A percentile compares a stretch with the other conserved stretches of the same genome.
phyloP scores from a whole-genome alignment of 352 stramenopile species.

The Globisporangium camurandrum region DNA sequence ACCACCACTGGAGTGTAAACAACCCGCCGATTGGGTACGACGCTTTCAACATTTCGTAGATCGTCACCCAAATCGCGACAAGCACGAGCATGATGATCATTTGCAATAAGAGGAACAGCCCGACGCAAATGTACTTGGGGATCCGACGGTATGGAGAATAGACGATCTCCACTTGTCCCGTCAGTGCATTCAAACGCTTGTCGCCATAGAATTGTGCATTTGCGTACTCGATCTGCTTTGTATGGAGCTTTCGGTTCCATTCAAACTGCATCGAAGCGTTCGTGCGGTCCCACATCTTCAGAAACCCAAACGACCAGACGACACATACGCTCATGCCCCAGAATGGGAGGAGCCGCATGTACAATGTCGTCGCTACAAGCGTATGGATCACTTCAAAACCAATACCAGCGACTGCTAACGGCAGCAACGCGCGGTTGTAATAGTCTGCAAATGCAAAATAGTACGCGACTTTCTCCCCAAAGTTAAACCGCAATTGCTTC shows the following conservation, averaged over 20 bases:
- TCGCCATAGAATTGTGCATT: slow-evolving; percentile 75
- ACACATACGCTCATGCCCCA: slow-evolving; percentile 77
- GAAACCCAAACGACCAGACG: slow-evolving; percentile 73
- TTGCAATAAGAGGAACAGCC: slow-evolving; percentile 78
- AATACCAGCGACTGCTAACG: slow-evolving; percentile 58
- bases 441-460: slow-evolving; percentile 85
- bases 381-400: slow-evolving; percentile 46
- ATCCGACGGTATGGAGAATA: slow-evolving; percentile 65
- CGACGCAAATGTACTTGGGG: slow-evolving; percentile 68
- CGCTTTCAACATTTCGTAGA: slow-evolving; percentile 85
- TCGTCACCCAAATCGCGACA: slow-evolving; percentile 81
- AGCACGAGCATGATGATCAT: slow-evolving; percentile 83
- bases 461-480: slow-evolving; percentile 83
- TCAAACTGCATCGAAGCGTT: slow-evolving; percentile 77
- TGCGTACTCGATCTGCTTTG: slow-evolving; percentile 81
- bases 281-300: slow-evolving; percentile 78
- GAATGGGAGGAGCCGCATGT: slow-evolving; percentile 78
- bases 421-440: slow-evolving; percentile 73
- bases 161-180: slow-evolving; percentile 52
- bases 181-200: slow-evolving; percentile 63
- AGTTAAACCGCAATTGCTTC: slow-evolving; percentile 64
- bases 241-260: slow-evolving; percentile 74
- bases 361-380: slow-evolving; percentile 46
- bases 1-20: slow-evolving; percentile 79
- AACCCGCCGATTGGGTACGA: slow-evolving; percentile 69